phyloP scores from a whole-genome alignment of 2,329 filamentous ascomycete species.

The Daldinia sp. region DNA sequence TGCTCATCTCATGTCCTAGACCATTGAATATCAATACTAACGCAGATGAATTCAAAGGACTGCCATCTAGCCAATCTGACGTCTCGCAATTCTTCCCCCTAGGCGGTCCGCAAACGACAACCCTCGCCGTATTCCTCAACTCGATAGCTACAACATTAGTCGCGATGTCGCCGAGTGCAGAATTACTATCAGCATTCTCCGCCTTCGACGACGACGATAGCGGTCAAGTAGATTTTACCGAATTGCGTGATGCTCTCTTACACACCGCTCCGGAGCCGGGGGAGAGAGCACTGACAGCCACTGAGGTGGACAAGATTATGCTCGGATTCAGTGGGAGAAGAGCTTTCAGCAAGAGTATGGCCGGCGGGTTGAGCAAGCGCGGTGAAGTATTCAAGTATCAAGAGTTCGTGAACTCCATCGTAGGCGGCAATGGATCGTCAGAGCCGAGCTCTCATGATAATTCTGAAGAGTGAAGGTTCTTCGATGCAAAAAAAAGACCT shows the following conservation, averaged over 20 bases:
- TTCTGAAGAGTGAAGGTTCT: conserved; percentile 50
- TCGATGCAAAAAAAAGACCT: background rate
- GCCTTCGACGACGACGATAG: conserved; percentile 97
- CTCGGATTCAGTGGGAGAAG: conserved; percentile 85
- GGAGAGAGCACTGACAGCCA: conserved; percentile 71
- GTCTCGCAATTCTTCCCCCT: conserved; percentile 87
- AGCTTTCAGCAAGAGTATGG: conserved; percentile 76
- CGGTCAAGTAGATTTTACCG: conserved; percentile 86
- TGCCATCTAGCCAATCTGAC: conserved; percentile 77
- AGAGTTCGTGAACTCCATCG: conserved; percentile 84
- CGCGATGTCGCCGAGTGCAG: conserved; percentile 79
- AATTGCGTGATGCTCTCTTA: conserved; percentile 85
- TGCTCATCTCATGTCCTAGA: background rate
- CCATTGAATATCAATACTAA: conserved; percentile 20
- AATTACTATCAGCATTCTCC: conserved; percentile 89
- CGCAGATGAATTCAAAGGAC: conserved; percentile 62
- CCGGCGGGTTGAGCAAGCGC: conserved; percentile 68
- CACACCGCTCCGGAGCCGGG: conserved; percentile 84
- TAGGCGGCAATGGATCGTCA: conserved; percentile 61
- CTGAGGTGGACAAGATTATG: conserved; percentile 88
- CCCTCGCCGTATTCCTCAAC: conserved; percentile 87
- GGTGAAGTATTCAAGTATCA: conserved; percentile 94
- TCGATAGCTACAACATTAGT: conserved; percentile 80
- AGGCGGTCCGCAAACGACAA: conserved; percentile 77
- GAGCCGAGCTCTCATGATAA: conserved; percentile 49